A percentile compares a stretch with the other conserved stretches of the same genome.
Conservation (phyloP, 2,329 filamentous ascomycete species). For the Aspergillus fumigatus region DNA sequence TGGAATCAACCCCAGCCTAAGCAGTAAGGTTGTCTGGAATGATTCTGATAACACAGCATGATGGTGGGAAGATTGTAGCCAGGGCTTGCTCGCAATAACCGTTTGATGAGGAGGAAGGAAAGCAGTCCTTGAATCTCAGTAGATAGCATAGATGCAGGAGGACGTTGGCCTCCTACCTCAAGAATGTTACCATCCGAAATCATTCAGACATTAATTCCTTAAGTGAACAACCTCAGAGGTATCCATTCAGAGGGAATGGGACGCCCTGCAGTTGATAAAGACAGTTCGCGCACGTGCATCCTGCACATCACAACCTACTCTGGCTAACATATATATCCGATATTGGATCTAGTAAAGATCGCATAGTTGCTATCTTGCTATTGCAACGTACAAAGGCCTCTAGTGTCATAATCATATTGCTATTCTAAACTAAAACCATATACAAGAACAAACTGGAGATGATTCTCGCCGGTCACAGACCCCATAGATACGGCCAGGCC, state of each 20-base stretch:
- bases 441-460: neutral
- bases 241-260: no score
- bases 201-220: no score
- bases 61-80: neutral
- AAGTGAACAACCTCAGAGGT: neutral
- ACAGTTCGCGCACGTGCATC: neutral
- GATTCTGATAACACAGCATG: neutral
- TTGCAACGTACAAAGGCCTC: neutral
- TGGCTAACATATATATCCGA: neutral
- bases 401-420: neutral
- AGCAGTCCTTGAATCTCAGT: neutral
- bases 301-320: neutral
- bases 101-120: neutral
- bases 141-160: neutral
- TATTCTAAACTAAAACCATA: neutral
- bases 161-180: no score
- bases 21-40: neutral
- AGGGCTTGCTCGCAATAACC: neutral
- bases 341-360: neutral
- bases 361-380: neutral
- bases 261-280: neutral
- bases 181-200: no score
- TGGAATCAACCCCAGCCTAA: neutral
- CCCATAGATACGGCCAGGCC: neutral
- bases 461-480: neutral